Percentiles rank a stretch among this genome's conserved stretches.
Conservation (phyloP, 73 alveolate species). For the Breviolum minutum region DNA sequence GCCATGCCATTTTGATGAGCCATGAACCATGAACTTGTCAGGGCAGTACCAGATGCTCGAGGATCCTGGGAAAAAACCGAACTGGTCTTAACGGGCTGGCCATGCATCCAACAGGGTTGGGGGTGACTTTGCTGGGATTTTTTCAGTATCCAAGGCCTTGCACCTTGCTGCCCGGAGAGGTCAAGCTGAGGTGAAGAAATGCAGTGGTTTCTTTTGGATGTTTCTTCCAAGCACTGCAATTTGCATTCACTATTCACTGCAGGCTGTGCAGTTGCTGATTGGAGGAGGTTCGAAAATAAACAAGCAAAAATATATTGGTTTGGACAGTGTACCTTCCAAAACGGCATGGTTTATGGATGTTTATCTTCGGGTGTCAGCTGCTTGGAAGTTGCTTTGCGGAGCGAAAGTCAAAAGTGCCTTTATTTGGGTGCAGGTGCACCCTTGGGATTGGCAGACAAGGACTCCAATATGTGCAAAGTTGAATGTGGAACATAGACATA, state of each 20-base stretch:
- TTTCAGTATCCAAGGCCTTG: conserved; percentile 22
- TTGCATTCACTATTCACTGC: neutral
- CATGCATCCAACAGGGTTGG: neutral
- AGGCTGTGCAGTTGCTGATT: conserved; percentile 66
- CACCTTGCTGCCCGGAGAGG: conserved; percentile 87
- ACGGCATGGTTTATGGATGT: too few species aligned
- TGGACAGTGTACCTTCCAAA: too few species aligned
- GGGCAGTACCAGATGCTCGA: conserved; percentile 37
- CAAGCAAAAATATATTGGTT: too few species aligned
- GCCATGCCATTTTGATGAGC: too few species aligned
- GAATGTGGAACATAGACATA: neutral
- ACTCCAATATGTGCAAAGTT: neutral
- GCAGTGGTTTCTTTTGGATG: neutral
- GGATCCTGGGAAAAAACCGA: conserved; percentile 45
- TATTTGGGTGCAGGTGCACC: conserved; percentile 12
- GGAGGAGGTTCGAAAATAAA: neutral
- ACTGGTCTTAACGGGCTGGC: neutral
- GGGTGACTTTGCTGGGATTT: neutral
- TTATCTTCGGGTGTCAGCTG: too few species aligned
- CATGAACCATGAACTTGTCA: neutral
- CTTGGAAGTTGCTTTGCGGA: too few species aligned
- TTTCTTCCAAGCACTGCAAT: neutral
- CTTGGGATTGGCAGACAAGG: conserved; percentile 50
- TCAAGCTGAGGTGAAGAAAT: conserved; percentile 48
- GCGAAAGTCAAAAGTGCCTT: too few species aligned